Evolutionary conservation across 1,284 basidiomycete genomes (phyloP).

Genomic region (Trametes versicolor): DNA sequence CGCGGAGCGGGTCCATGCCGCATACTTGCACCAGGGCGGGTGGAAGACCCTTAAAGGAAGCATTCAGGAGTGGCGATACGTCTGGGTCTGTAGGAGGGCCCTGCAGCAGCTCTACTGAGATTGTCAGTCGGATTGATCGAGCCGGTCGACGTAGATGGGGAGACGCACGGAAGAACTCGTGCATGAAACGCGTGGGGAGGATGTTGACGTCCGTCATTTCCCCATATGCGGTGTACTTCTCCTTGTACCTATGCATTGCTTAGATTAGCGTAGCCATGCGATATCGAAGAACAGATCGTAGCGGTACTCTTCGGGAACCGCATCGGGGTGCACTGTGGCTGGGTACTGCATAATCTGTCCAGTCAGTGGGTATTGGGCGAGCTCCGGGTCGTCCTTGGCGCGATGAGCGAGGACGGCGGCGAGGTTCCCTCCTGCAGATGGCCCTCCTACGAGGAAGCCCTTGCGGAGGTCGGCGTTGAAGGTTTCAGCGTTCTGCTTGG

Average conservation of each 20-base stretch:
- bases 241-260: background rate
- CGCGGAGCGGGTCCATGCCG: slow-evolving; percentile 33
- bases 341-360: slow-evolving; percentile 24
- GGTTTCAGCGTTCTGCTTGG: slow-evolving; percentile 6
- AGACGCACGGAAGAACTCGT: slow-evolving; percentile 16
- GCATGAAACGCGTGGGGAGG: background rate
- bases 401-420: slow-evolving; percentile 32
- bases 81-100: slow-evolving; percentile 24
- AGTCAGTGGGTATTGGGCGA: slow-evolving; percentile 17
- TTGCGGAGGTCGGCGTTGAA: slow-evolving; percentile 26
- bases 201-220: background rate
- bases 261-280: background rate
- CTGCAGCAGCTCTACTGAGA: background rate
- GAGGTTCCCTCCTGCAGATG: slow-evolving; percentile 36
- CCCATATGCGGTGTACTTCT: background rate
- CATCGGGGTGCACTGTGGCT: slow-evolving; percentile 26
- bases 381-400: slow-evolving; percentile 29
- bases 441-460: slow-evolving; percentile 37
- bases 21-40: slow-evolving; percentile 32
- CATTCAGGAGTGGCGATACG: slow-evolving; percentile 25
- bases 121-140: background rate
- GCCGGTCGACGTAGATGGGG: no score
- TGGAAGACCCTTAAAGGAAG: slow-evolving; percentile 27
- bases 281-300: background rate
- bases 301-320: slow-evolving; percentile 1